phyloP scores from a whole-genome alignment of 164 flowering plant species.

The Chimonanthus salicifolius region DNA sequence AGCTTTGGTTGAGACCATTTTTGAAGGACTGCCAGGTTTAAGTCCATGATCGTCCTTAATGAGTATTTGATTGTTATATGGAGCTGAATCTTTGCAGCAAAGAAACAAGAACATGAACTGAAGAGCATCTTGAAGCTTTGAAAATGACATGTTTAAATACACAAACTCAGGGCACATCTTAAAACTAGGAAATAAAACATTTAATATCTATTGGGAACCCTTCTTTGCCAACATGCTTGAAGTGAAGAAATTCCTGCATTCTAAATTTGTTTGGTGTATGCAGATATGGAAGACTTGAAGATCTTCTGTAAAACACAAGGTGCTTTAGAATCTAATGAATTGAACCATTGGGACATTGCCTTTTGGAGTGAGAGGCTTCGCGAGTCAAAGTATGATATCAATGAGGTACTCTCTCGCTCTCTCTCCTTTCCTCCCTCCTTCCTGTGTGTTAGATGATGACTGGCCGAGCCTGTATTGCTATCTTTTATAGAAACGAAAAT shows the following conservation, averaged over 20 bases:
- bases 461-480: not conserved
- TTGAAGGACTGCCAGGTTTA: too few relatives aligned
- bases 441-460: not conserved
- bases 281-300: constrained; percentile 85
- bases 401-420: constrained; percentile 48
- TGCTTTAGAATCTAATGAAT: constrained; percentile 74
- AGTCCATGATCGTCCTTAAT: too few relatives aligned
- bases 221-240: not conserved
- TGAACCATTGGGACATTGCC: constrained; percentile 78
- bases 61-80: too few relatives aligned
- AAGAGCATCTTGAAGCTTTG: too few relatives aligned
- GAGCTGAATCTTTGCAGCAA: too few relatives aligned
- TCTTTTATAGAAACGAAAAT: too few relatives aligned
- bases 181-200: too few relatives aligned
- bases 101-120: too few relatives aligned
- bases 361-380: constrained; percentile 99
- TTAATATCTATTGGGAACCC: not conserved
- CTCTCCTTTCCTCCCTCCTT: not conserved
- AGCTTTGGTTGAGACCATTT: too few relatives aligned
- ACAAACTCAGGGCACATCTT: too few relatives aligned
- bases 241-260: not conserved
- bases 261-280: constrained; percentile 2
- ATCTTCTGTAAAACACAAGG: constrained; percentile 60
- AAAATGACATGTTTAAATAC: too few relatives aligned
- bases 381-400: constrained; percentile 88